Conservation (phyloP, 257 asterid species). For the Solanum tarijense region DNA sequence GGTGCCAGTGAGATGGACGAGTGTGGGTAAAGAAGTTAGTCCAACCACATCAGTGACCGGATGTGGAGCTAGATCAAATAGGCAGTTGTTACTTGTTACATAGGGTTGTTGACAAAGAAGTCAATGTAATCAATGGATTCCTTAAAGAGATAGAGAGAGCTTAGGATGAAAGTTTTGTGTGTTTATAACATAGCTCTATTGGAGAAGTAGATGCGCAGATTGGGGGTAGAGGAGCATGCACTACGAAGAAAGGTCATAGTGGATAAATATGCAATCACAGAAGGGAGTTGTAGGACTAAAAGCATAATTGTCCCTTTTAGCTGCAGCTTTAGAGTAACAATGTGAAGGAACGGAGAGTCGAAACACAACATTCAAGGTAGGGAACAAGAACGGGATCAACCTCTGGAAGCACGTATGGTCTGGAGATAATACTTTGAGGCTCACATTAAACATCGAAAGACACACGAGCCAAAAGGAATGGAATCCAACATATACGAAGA, state of each 20-base stretch:
- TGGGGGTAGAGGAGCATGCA: background rate
- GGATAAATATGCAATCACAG: background rate
- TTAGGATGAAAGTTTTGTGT: background rate
- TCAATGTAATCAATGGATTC: background rate
- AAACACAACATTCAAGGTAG: background rate
- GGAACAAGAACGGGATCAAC: background rate
- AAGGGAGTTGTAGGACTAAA: background rate
- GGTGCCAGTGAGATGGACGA: background rate
- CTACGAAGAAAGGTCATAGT: background rate
- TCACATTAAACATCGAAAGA: background rate
- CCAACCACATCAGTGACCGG: background rate
- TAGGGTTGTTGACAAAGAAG: background rate
- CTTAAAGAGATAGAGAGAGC: background rate
- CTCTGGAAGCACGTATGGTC: background rate
- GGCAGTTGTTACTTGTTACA: background rate
- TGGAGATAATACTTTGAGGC: background rate
- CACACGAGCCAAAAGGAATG: background rate
- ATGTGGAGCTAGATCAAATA: background rate
- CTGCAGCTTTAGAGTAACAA: background rate
- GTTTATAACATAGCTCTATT: background rate
- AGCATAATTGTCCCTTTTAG: background rate
- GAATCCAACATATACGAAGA: background rate
- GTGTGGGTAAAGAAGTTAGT: background rate
- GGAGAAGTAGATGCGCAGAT: background rate
- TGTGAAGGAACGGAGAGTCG: background rate